Percentiles rank a stretch among this genome's conserved stretches.
Conservation (phyloP, 352 stramenopile species). For the Peronospora farinosa region DNA sequence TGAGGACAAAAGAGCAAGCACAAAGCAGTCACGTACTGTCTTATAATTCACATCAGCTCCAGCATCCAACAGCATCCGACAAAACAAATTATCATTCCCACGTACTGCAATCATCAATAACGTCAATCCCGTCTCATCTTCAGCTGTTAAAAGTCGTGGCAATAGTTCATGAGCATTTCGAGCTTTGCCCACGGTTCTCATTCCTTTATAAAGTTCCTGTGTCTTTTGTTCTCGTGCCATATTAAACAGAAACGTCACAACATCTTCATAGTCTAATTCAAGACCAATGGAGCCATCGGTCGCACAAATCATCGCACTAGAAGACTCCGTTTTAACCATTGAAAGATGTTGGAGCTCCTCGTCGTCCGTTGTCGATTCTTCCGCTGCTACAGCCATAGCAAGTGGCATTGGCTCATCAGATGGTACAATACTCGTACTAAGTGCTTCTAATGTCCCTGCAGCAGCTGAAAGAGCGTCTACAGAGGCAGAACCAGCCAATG, state of each 20-base stretch:
- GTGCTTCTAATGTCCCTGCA: constrained; percentile 23
- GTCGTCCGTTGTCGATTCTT: constrained; percentile 73
- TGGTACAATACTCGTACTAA: constrained; percentile 20
- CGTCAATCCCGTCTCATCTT: constrained; percentile 79
- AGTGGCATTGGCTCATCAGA: constrained; percentile 31
- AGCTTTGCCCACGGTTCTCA: constrained; percentile 51
- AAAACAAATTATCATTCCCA: constrained; percentile 50
- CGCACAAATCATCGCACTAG: constrained; percentile 4
- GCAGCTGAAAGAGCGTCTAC: constrained; percentile 12
- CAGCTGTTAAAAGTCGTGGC: constrained; percentile 39
- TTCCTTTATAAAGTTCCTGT: constrained; percentile 47
- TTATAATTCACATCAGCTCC: constrained; percentile 78
- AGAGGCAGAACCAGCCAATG: constrained; percentile 5
- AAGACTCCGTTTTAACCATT: constrained; percentile 44
- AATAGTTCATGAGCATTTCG: constrained; percentile 46
- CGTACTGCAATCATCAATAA: constrained; percentile 79
- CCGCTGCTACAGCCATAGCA: constrained; percentile 32
- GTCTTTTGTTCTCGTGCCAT: constrained; percentile 48
- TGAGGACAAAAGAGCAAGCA: constrained; percentile 2
- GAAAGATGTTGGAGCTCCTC: constrained; percentile 70
- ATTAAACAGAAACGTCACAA: constrained; percentile 52
- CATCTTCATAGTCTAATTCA: constrained; percentile 59
- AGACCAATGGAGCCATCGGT: constrained; percentile 25
- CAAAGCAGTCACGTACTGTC: constrained; percentile 42
- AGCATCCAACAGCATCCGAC: constrained; percentile 53